phyloP scores from a whole-genome alignment of 176 grass and related monocot genomes.

The Saccharum spontaneum region DNA sequence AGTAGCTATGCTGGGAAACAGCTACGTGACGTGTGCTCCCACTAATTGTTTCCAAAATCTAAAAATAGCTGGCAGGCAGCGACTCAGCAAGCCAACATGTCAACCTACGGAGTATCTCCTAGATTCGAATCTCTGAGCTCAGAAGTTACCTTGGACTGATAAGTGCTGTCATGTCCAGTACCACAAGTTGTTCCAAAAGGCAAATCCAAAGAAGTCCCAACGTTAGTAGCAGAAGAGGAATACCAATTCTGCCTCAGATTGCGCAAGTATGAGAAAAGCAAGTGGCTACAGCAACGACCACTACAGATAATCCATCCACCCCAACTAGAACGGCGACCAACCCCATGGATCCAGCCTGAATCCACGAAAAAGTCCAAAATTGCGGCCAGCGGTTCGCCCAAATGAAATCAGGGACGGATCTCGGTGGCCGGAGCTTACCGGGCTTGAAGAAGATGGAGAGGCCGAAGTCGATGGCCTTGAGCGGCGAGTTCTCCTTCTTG shows the following conservation, averaged over 20 bases:
- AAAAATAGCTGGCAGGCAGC: constrained; percentile 27
- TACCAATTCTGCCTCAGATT: constrained; percentile 23
- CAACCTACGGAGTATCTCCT: constrained; percentile 21
- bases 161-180: constrained; percentile 14
- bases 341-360: constrained; percentile 36
- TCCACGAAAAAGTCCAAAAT: constrained; percentile 17
- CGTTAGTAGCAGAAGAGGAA: constrained; percentile 8
- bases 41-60: constrained; percentile 28
- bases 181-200: constrained; percentile 26
- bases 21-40: constrained; percentile 17
- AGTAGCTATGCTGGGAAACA: constrained; percentile 22
- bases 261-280: constrained; percentile 36
- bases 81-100: constrained; percentile 13
- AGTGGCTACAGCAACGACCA: constrained; percentile 14
- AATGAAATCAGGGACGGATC: constrained; percentile 16
- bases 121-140: constrained; percentile 34
- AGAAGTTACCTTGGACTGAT: constrained; percentile 16
- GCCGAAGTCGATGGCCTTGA: constrained; percentile 98
- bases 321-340: constrained; percentile 4
- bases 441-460: constrained; percentile 99
- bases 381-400: constrained; percentile 10
- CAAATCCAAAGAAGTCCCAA: constrained; percentile 16
- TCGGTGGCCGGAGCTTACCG: constrained; percentile 38
- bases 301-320: background rate
- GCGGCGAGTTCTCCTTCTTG: constrained; percentile 98